Evolutionary conservation across 2,329 filamentous ascomycete genomes (phyloP).

Genomic region (Coniella lustricola): DNA sequence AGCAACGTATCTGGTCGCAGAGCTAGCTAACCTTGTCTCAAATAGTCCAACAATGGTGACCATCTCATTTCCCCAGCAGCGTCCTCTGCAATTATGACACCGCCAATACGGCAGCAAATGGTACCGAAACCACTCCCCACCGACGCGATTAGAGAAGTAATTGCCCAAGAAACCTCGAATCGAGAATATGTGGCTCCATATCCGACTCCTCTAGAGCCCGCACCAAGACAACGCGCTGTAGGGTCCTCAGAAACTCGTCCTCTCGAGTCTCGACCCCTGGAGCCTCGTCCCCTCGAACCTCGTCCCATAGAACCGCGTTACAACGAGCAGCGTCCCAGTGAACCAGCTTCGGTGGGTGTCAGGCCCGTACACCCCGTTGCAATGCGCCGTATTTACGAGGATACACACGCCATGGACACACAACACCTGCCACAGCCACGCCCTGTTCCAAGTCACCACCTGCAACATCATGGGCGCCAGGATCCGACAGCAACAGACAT

Average conservation of each 20-base stretch:
- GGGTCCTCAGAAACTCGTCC: not conserved
- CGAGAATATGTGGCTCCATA: conserved; percentile 1
- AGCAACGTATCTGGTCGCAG: too few relatives aligned
- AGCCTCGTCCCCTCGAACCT: not conserved
- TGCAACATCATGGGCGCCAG: not conserved
- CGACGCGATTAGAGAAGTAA: not conserved
- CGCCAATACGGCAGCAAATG: not conserved
- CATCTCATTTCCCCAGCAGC: not conserved
- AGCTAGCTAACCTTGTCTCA: not conserved
- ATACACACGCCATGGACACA: not conserved
- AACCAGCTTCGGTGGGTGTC: not conserved
- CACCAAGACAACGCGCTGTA: not conserved
- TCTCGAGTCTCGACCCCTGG: not conserved
- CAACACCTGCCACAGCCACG: not conserved
- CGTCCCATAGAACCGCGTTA: not conserved
- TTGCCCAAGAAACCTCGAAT: not conserved
- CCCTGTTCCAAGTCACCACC: too few relatives aligned
- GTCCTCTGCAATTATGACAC: not conserved
- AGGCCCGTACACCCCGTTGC: not conserved
- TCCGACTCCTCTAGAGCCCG: conserved; percentile 1
- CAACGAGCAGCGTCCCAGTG: not conserved
- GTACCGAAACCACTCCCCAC: not conserved
- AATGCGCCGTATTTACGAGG: not conserved
- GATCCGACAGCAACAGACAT: too few relatives aligned
- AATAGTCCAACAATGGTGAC: not conserved